These are phyloP conservation scores for Pyrenochaeta sp. DNA, from an alignment of 2,329 filamentous ascomycete genomes.

Conservation along the genomic window DNA sequence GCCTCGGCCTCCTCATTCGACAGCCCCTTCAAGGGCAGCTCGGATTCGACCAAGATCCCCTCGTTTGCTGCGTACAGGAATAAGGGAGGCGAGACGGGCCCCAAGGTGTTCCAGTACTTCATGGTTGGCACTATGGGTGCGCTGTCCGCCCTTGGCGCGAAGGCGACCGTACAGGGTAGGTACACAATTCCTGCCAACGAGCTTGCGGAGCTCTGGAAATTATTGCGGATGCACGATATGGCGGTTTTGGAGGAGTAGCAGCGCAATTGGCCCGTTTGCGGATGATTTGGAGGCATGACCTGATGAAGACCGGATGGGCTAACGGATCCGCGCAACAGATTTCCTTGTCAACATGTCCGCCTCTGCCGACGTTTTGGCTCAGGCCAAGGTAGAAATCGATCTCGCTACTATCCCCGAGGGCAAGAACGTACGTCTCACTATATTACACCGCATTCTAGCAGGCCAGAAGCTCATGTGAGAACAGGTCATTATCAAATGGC, in stretches of 20 bases:
- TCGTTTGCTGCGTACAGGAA: conserved; percentile 89
- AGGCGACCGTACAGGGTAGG: conserved; percentile 97
- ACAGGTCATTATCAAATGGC: conserved; percentile 99
- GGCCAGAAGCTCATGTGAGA: conserved; percentile 24
- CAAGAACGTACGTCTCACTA: conserved; percentile 84
- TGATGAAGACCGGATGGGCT: conserved; percentile 41
- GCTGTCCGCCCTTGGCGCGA: conserved; percentile 89
- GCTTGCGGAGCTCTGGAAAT: conserved; percentile 15
- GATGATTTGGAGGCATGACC: conserved; percentile 32
- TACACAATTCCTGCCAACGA: conserved; percentile 13
- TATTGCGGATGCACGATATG: conserved; percentile 5
- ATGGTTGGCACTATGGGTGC: conserved; percentile 97
- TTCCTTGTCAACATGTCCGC: conserved; percentile 99
- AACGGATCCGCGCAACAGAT: conserved; percentile 66
- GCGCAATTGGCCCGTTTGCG: conserved; percentile 43
- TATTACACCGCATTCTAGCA: background rate
- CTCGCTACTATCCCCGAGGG: conserved; percentile 92
- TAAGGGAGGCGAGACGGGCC: conserved; percentile 71
- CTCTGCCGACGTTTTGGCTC: conserved; percentile 96
- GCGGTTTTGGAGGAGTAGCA: conserved; percentile 5
- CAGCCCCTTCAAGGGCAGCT: conserved; percentile 64
- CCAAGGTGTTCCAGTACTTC: conserved; percentile 95
- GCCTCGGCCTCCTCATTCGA: conserved; percentile 57
- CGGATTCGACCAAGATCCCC: conserved; percentile 74
- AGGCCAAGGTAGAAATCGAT: conserved; percentile 99